Evolutionary conservation across 148 eudicot genomes (phyloP).

Genomic region (Fallopia convolvulus): DNA sequence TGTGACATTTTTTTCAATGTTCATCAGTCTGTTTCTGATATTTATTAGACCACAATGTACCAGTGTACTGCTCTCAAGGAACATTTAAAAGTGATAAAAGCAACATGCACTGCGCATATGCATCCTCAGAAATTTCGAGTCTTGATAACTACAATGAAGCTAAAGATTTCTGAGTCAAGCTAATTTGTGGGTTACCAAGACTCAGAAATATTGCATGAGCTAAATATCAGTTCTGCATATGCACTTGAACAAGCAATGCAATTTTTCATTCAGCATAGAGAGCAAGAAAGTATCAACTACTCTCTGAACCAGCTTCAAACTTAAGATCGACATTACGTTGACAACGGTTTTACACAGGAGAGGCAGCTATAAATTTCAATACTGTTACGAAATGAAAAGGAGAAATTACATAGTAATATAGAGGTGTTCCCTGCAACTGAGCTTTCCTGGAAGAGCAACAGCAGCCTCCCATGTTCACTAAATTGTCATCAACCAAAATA

Average conservation of each 20-base stretch:
- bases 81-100: neutral
- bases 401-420: slow-evolving; percentile 52
- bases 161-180: neutral
- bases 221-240: neutral
- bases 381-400: slow-evolving; percentile 3
- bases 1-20: neutral
- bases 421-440: slow-evolving; percentile 47
- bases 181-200: too few relatives aligned
- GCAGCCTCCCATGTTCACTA: slow-evolving; percentile 45
- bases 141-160: neutral
- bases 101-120: neutral
- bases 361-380: neutral
- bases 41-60: neutral
- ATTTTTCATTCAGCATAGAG: neutral
- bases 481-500: slow-evolving; percentile 9
- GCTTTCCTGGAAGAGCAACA: slow-evolving; percentile 50
- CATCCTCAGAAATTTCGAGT: neutral
- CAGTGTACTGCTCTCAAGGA: neutral
- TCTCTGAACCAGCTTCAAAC: neutral
- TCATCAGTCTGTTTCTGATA: neutral
- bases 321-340: neutral
- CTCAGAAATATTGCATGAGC: too few relatives aligned
- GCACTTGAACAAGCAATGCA: neutral
- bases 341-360: neutral
- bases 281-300: neutral